Evolutionary conservation across 176 grass and related monocot genomes (phyloP).

Genomic region (Zoysia japonica): DNA sequence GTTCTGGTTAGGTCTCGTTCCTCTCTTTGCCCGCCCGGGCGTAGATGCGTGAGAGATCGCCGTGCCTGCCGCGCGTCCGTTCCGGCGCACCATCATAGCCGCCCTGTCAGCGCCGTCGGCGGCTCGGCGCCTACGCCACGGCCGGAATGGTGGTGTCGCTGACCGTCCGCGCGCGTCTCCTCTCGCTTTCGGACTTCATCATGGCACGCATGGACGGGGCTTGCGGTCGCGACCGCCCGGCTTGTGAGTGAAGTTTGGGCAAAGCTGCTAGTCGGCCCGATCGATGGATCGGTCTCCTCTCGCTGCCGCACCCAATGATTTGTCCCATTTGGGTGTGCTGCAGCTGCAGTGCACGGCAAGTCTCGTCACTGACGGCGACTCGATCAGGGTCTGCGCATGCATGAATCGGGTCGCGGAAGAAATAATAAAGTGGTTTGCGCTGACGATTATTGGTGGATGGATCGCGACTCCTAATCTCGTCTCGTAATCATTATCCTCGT

Average conservation of each 20-base stretch:
- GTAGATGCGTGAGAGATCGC: background rate
- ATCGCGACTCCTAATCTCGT: slow-evolving; percentile 12
- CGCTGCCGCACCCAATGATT: background rate
- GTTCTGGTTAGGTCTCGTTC: background rate
- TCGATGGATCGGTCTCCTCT: no score
- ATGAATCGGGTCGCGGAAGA: background rate
- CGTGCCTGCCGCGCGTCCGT: slow-evolving; percentile 2
- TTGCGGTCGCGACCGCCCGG: background rate
- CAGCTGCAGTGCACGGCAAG: slow-evolving; percentile 1
- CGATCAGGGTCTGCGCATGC: background rate
- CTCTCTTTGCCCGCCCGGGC: background rate
- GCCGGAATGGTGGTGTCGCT: background rate
- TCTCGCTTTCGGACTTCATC: background rate
- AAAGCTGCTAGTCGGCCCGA: background rate
- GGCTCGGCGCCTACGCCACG: background rate
- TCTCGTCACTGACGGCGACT: background rate
- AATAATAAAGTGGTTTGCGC: background rate
- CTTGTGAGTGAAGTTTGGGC: slow-evolving; percentile 12
- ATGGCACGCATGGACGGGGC: background rate
- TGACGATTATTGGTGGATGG: slow-evolving; percentile 31
- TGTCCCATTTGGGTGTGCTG: background rate
- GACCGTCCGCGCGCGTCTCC: background rate
- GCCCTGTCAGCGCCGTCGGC: background rate
- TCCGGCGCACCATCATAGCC: slow-evolving; percentile 16
- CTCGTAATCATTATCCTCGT: slow-evolving; percentile 30